Conservation (phyloP, 371 early-diverging fungal species). For the Mucor racemosus region DNA sequence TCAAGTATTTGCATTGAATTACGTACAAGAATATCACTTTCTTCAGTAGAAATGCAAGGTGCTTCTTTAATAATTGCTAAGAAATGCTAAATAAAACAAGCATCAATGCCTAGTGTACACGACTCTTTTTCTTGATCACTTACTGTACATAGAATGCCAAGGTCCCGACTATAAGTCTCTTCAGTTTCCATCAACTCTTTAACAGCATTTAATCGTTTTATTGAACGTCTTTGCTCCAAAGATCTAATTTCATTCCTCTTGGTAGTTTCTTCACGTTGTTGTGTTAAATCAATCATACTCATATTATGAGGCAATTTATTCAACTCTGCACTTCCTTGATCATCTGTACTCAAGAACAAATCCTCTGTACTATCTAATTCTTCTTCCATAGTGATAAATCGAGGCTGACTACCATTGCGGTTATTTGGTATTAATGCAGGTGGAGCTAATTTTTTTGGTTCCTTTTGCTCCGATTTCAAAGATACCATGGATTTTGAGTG, state of each 20-base stretch:
- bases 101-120: not conserved
- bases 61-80: conserved; percentile 34
- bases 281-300: conserved; percentile 5
- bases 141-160: conserved; percentile 44
- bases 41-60: conserved; percentile 22
- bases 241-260: conserved; percentile 21
- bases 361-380: conserved; percentile 5
- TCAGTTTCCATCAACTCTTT: conserved; percentile 51
- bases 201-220: conserved; percentile 22
- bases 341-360: not conserved
- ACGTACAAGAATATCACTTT: conserved; percentile 31
- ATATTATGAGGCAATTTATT: conserved; percentile 2
- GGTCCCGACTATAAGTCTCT: conserved; percentile 37
- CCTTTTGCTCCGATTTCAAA: not conserved
- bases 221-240: conserved; percentile 20
- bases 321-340: not conserved
- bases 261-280: conserved; percentile 1
- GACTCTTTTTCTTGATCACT: not conserved
- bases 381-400: conserved; percentile 26
- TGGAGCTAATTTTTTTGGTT: not conserved
- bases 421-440: too few species aligned
- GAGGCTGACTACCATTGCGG: not conserved
- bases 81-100: conserved; percentile 29
- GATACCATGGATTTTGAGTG: not conserved
- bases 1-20: conserved; percentile 32